phyloP scores from a whole-genome alignment of 306 rosid species.

The Citrullus colocynthis region DNA sequence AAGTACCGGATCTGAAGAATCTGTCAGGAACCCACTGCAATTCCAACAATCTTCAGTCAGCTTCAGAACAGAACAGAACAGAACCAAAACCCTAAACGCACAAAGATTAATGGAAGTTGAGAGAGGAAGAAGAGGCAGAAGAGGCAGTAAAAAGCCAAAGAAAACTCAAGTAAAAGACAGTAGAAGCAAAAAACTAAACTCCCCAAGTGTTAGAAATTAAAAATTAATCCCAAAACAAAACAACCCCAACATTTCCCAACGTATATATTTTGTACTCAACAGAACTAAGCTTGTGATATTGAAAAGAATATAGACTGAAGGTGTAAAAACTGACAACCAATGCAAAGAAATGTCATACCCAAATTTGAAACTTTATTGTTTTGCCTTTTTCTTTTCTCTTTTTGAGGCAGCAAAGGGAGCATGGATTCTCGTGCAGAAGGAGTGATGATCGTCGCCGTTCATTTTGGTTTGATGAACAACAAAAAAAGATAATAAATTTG shows the following conservation, averaged over 20 bases:
- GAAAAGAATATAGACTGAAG: background rate
- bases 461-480: background rate
- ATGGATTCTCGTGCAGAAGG: constrained; percentile 2
- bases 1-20: constrained; percentile 7
- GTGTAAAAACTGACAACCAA: background rate
- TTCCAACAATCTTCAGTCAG: constrained; percentile 1
- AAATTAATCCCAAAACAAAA: background rate
- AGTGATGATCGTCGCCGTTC: constrained; percentile 9
- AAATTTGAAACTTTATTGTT: background rate
- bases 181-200: constrained; percentile 14
- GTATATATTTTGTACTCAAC: background rate
- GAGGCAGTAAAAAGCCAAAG: background rate
- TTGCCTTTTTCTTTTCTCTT: background rate
- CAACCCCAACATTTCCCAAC: background rate
- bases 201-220: background rate
- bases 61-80: background rate
- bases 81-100: constrained; percentile 8
- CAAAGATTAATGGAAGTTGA: background rate
- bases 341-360: background rate
- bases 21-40: background rate
- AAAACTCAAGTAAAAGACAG: constrained; percentile 22
- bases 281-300: background rate
- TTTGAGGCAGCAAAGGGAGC: background rate
- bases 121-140: background rate
- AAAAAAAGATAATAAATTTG: background rate